Conservation (phyloP, 78 protist genomes). For the Dictyostelium brefeldianum region DNA sequence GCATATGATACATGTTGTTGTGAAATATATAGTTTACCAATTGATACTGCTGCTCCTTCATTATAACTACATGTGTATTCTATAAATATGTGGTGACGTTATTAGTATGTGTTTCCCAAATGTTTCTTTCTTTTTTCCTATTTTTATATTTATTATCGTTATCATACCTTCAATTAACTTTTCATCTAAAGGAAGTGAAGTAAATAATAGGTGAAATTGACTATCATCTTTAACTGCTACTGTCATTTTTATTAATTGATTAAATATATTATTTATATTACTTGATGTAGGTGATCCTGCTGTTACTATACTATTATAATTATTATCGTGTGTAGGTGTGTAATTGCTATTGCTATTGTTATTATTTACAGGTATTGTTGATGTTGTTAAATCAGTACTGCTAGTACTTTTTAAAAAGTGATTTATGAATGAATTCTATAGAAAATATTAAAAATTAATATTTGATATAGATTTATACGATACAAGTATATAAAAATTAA, state of each 20-base stretch:
- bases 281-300: neutral
- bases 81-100: neutral
- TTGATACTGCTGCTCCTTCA: slow-evolving; percentile 76
- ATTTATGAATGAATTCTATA: neutral
- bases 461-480: no score
- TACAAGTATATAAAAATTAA: no score
- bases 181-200: slow-evolving; percentile 58
- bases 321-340: neutral
- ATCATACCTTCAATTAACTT: slow-evolving; percentile 61
- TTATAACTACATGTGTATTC: slow-evolving; percentile 74
- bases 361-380: neutral
- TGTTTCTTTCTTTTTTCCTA: no score
- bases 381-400: neutral
- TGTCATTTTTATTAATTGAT: slow-evolving; percentile 53
- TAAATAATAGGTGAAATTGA: slow-evolving; percentile 54
- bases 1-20: slow-evolving; percentile 80
- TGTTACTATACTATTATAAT: neutral
- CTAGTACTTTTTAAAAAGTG: neutral
- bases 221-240: slow-evolving; percentile 67
- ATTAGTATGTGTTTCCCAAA: neutral
- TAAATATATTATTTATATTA: neutral
- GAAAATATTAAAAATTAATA: no score
- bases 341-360: neutral
- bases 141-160: neutral
- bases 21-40: slow-evolving; percentile 77